Base-by-base conservation (phyloP, 176 grass and related monocot species). In the Aegilops sharonensis region DNA sequence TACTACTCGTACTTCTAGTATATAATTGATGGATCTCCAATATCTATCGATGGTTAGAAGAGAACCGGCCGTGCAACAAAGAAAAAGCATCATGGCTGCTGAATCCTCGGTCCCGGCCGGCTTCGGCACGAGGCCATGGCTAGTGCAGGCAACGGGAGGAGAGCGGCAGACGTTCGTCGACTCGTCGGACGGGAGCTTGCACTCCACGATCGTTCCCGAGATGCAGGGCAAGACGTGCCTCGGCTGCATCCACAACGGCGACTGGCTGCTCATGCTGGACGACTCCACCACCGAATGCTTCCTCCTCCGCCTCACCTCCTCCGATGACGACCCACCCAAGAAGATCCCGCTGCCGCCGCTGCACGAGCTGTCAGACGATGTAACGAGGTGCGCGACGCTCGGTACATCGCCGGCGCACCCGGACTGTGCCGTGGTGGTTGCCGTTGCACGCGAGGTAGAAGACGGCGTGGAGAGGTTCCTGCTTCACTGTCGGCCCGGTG, bases 191-290 rank as follows among this genome's bases (percentile, higher is more conserved):
- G 71, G 71, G 6, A 74, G 40, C 71, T 74, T 6, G 39, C 71
- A 27, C 71, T 2, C 70, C 21, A 7, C 5, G 71, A 42, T 74
- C 3, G 39, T 74, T 27, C 40, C 71, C 39, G 39, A 74, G 39
- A 45, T 47, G 71, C 71, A 74, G 27, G 39, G 40, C n/a, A 74
- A 74, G 71, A 74, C 71, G 71, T 74, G 71, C 71, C 40, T 74
- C 1, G 71, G 71, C 71, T 74, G 39, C 71, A 25, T 74, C 71
- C 71, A 47, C 39, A 47, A 74, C 40, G 23, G 71, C 71, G 71
- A 74, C 71, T 73, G 70, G 21, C 70, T 73, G 23, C 10, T 73
- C 37, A 73, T 73, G 70, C 36, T 73, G 5, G 70, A 73, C 39
- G 70, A 73, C 37, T 73, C 71, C 71, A 74, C 5, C 40, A n/a